phyloP scores from a whole-genome alignment of 75 land plant species.

The Adiantum capillusveneris region DNA sequence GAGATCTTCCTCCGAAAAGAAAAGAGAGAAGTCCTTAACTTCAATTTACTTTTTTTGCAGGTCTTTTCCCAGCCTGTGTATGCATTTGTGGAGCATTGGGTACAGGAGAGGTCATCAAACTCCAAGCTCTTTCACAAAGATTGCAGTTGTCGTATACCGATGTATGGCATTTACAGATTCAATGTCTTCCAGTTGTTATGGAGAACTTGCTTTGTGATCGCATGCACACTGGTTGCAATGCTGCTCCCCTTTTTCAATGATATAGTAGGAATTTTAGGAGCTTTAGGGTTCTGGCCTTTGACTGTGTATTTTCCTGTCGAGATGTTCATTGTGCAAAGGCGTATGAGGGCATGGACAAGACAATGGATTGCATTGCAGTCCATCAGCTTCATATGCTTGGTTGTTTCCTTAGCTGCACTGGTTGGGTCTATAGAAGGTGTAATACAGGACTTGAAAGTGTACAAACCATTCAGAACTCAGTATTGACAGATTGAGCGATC shows the following conservation, averaged over 20 bases:
- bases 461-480: not conserved
- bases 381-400: slow-evolving; percentile 47
- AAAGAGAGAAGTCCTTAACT: no score
- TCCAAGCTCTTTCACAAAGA: no score
- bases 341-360: slow-evolving; percentile 40
- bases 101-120: no score
- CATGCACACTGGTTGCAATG: slow-evolving; percentile 60
- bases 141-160: no score
- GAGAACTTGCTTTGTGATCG: slow-evolving; percentile 53
- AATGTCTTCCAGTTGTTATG: no score
- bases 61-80: slow-evolving; percentile 62
- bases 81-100: slow-evolving; percentile 57
- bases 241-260: slow-evolving; percentile 85
- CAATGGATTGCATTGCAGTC: slow-evolving; percentile 44
- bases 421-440: slow-evolving; percentile 63
- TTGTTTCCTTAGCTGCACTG: slow-evolving; percentile 34
- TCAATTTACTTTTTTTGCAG: no score
- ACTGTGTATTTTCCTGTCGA: slow-evolving; percentile 87
- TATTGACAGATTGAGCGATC: not conserved
- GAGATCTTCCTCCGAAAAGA: no score
- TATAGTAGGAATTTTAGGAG: slow-evolving; percentile 71
- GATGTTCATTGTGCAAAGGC: slow-evolving; percentile 58
- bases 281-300: slow-evolving; percentile 77
- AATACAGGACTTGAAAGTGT: not conserved
- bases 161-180: no score